Base-by-base conservation (phyloP, 257 asterid species). In the Henckelia pumila region DNA sequence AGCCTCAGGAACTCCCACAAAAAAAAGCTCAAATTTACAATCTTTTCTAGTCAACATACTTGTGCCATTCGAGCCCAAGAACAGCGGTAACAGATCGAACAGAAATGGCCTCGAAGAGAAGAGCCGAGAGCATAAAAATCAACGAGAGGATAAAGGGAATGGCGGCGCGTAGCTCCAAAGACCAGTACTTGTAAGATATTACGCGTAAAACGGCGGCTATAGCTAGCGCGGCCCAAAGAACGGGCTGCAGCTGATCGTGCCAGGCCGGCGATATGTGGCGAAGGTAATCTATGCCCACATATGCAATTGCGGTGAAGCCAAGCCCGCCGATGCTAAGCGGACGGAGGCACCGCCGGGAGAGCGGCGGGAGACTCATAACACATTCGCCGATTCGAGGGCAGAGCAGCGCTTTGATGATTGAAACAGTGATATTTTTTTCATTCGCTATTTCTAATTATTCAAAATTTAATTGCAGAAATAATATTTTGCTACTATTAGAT, bases 21-120 rank as follows among this genome's bases (percentile, higher is more conserved):
- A 20, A 19, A 71, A 26, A 1, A n/a, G n/a, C 2, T 47, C 13
- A 17, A 37, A 59, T n/a, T 29, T 24, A 60, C 37, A 28, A 30
- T 21, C 13, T 26, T 53, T 40, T 0, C 30, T 0, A 24, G 26
- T 44, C 55, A 22, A 69, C 96, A 63, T 84, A 91, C 99, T 80
- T 91, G 91, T 94, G 90, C 97, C 96, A 94, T 61, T 91, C 94
- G 16, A 88, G 89, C 66, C 99, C 99, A 26, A 88, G 96, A 60
- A 94, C 99, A 33, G 97, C 97, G 11, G 99, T 90, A 63, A 88
- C 95, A 30, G 95, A 94, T 80, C 99, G 96, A 68, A 94, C 99
- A 25, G 95, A 94, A 64, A 94, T 80, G 59, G 78, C 79, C 72
- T 94, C 99, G 49, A 87, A 72, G 16, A 94, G 87, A n/a, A 94